Evolutionary conservation across 164 flowering plant genomes (phyloP).

Genomic region (Chimonanthus salicifolius): DNA sequence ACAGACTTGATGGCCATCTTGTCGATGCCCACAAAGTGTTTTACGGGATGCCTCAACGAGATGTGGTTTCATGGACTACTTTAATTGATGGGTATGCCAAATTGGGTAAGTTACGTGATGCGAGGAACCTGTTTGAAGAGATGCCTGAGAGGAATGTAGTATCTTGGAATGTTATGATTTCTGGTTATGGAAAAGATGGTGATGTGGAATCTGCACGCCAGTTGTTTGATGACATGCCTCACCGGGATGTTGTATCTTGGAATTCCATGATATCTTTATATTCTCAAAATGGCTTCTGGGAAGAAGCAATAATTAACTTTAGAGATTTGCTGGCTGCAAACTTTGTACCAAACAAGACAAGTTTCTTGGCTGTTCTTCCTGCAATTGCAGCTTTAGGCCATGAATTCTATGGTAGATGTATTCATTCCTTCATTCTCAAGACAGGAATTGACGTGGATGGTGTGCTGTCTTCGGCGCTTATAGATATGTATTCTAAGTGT

Average conservation of each 20-base stretch:
- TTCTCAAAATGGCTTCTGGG: slow-evolving; percentile 7
- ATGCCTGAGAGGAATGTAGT: slow-evolving; percentile 35
- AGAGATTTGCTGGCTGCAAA: slow-evolving; percentile 1
- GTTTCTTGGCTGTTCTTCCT: slow-evolving; percentile 13
- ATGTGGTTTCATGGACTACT: slow-evolving; percentile 23
- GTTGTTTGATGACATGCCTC: slow-evolving; percentile 10
- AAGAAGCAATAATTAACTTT: slow-evolving; percentile 9
- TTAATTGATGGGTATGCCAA: slow-evolving; percentile 18
- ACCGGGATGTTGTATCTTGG: slow-evolving; percentile 17
- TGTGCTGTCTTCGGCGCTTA: slow-evolving; percentile 14
- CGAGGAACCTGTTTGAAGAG: slow-evolving; percentile 22
- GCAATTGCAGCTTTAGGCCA: slow-evolving; percentile 13
- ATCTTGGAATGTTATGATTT: slow-evolving; percentile 42
- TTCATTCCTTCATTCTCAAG: slow-evolving; percentile 10
- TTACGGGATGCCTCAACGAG: slow-evolving; percentile 7
- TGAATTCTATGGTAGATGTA: slow-evolving; percentile 9
- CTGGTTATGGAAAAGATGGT: slow-evolving; percentile 14
- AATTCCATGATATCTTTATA: slow-evolving; percentile 15
- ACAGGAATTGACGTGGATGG: slow-evolving; percentile 13
- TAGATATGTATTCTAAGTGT: slow-evolving; percentile 19
- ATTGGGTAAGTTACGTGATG: slow-evolving; percentile 11
- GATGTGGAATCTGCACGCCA: slow-evolving; percentile 7
- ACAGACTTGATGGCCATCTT: slow-evolving; percentile 10
- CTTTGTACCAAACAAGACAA: slow-evolving; percentile 6
- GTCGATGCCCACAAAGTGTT: slow-evolving; percentile 12